Evolutionary conservation across 345 rosid species (phyloP).

Genomic region (Ceriops decandra): DNA sequence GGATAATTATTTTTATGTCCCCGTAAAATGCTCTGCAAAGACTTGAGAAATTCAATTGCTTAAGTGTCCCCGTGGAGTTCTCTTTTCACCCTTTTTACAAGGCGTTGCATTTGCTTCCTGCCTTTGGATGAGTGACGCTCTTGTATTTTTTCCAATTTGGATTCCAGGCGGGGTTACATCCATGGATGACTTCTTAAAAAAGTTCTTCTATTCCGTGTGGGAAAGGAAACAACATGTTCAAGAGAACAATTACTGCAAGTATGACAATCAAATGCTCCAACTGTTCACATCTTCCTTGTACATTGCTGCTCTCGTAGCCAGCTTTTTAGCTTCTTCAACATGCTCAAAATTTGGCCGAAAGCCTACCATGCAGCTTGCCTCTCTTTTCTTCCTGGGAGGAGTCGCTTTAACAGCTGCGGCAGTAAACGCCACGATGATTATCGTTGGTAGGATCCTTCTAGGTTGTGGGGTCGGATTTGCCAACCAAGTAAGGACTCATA

Average conservation of each 20-base stretch:
- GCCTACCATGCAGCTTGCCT: conserved; percentile 19
- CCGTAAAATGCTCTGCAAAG: too few relatives aligned
- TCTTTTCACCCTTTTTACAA: too few relatives aligned
- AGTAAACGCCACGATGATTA: conserved; percentile 9
- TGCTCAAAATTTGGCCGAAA: conserved; percentile 24
- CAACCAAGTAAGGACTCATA: conserved; percentile 15
- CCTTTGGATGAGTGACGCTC: too few relatives aligned
- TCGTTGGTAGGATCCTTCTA: conserved; percentile 28
- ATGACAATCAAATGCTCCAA: conserved; percentile 26
- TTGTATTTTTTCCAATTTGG: background rate
- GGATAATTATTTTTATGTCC: too few relatives aligned
- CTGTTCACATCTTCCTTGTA: conserved; percentile 32
- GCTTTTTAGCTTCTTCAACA: conserved; percentile 19
- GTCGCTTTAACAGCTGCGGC: conserved; percentile 14
- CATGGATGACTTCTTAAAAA: conserved; percentile 31
- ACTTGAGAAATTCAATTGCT: too few relatives aligned
- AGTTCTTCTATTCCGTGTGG: conserved; percentile 20
- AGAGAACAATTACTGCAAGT: conserved; percentile 35
- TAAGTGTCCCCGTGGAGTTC: too few relatives aligned
- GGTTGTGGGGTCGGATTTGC: conserved; percentile 31
- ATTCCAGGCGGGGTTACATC: conserved; percentile 29
- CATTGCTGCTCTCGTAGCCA: conserved; percentile 24
- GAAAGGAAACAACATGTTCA: conserved; percentile 18
- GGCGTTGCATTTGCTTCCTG: too few relatives aligned
- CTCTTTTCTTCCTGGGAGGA: conserved; percentile 15